Percentiles rank a stretch among this genome's conserved stretches.
Conservation (phyloP, 1,284 basidiomycete genomes). For the Rhodotorula sp. region DNA sequence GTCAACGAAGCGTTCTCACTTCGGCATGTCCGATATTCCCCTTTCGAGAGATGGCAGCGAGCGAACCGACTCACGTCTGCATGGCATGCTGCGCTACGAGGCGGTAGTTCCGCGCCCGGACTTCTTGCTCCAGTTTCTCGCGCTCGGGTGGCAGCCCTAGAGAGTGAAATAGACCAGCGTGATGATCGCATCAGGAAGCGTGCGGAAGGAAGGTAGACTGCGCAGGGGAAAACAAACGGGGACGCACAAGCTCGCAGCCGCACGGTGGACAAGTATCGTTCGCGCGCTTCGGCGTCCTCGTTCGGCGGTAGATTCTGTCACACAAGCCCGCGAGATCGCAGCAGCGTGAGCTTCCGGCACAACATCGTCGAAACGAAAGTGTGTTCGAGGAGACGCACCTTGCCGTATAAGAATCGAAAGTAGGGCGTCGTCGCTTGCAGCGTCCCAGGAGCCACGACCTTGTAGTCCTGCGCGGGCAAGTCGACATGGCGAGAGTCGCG, state of each 20-base stretch:
- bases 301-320: conserved; percentile 29
- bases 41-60: too few relatives aligned
- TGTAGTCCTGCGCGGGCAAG: background rate
- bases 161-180: background rate
- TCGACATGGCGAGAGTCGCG: background rate
- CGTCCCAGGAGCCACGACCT: conserved; percentile 8
- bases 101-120: conserved; percentile 25
- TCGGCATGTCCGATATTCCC: too few relatives aligned
- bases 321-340: background rate
- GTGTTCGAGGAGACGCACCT: conserved; percentile 2
- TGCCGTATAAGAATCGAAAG: conserved; percentile 30
- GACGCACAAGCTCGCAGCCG: conserved; percentile 20
- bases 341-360: background rate
- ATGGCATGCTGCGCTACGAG: conserved; percentile 15
- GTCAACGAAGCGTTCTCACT: background rate
- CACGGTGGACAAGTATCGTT: conserved; percentile 20
- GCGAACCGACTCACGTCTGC: background rate
- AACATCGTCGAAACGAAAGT: background rate
- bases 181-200: too few relatives aligned
- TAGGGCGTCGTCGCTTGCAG: conserved; percentile 21
- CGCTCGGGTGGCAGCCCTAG: conserved; percentile 27
- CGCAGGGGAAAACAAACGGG: background rate
- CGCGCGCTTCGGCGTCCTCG: conserved; percentile 22
- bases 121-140: conserved; percentile 22
- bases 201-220: background rate